These are phyloP conservation scores for Uronychia setigera DNA, from an alignment of 73 alveolate genomes.

Conservation along the genomic window DNA sequence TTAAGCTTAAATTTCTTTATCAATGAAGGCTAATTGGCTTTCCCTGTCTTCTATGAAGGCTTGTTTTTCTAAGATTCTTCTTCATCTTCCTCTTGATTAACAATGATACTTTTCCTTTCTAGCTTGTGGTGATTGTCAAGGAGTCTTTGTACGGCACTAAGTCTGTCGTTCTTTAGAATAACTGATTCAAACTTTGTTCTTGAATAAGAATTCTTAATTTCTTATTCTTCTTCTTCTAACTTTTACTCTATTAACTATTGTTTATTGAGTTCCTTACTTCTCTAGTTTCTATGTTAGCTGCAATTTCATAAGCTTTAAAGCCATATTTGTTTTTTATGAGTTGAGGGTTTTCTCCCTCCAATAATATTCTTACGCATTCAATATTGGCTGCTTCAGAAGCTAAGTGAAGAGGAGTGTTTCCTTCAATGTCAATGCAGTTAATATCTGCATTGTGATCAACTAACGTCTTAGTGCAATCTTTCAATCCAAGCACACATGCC, in stretches of 20 bases:
- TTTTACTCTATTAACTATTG: too few relatives aligned
- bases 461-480: slow-evolving; percentile 24
- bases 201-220: slow-evolving; percentile 18
- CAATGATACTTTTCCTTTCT: background rate
- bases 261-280: too few relatives aligned
- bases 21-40: background rate
- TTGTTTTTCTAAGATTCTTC: slow-evolving; percentile 10
- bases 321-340: slow-evolving; percentile 48
- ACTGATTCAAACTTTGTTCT: slow-evolving; percentile 57
- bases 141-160: slow-evolving; percentile 42
- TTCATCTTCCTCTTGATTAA: background rate
- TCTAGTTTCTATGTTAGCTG: slow-evolving; percentile 35
- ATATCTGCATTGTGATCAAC: slow-evolving; percentile 32
- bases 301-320: slow-evolving; percentile 44
- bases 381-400: background rate
- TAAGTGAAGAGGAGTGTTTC: slow-evolving; percentile 54
- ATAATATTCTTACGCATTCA: slow-evolving; percentile 9
- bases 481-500: slow-evolving; percentile 28
- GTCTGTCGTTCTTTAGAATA: slow-evolving; percentile 60
- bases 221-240: too few relatives aligned
- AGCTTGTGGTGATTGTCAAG: slow-evolving; percentile 33
- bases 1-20: background rate
- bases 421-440: slow-evolving; percentile 38
- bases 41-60: background rate
- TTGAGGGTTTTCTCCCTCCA: slow-evolving; percentile 34